These are phyloP conservation scores for Ophiosphaerella narmari DNA, from an alignment of 2,329 filamentous ascomycete species.

Conservation along the genomic window DNA sequence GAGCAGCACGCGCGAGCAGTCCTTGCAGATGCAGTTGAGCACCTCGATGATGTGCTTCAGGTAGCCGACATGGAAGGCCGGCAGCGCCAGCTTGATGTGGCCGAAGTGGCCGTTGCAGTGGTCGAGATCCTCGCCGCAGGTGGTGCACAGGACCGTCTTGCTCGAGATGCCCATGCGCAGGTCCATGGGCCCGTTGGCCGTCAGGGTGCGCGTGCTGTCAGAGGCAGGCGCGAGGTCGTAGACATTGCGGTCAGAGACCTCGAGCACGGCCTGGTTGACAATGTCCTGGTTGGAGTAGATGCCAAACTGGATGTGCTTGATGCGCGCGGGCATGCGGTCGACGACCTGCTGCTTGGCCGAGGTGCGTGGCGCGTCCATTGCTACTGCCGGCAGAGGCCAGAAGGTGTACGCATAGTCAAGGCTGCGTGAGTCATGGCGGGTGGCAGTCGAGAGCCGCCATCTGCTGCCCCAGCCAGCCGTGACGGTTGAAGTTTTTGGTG, in stretches of 20 bases:
- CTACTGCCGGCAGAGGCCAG: constrained; percentile 21
- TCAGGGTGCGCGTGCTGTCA: constrained; percentile 67
- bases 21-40: constrained; percentile 92
- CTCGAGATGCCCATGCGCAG: constrained; percentile 85
- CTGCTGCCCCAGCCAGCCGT: constrained; percentile 17
- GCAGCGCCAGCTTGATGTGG: constrained; percentile 85
- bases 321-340: constrained; percentile 86
- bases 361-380: constrained; percentile 28
- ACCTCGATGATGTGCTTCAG: constrained; percentile 91
- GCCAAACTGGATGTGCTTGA: constrained; percentile 92
- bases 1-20: constrained; percentile 83
- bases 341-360: constrained; percentile 83
- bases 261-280: constrained; percentile 90
- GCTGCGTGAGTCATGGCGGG: constrained; percentile 27
- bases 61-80: constrained; percentile 95
- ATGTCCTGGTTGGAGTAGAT: constrained; percentile 94
- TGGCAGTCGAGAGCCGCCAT: not conserved
- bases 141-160: constrained; percentile 78
- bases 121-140: constrained; percentile 79
- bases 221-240: constrained; percentile 78
- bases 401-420: constrained; percentile 21
- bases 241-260: constrained; percentile 90
- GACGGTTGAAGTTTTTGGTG: constrained; percentile 22
- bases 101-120: constrained; percentile 96
- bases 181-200: constrained; percentile 84